Evolutionary conservation across 1,139 yeast genomes (phyloP).

Genomic region (Arxiozyma telluris): DNA sequence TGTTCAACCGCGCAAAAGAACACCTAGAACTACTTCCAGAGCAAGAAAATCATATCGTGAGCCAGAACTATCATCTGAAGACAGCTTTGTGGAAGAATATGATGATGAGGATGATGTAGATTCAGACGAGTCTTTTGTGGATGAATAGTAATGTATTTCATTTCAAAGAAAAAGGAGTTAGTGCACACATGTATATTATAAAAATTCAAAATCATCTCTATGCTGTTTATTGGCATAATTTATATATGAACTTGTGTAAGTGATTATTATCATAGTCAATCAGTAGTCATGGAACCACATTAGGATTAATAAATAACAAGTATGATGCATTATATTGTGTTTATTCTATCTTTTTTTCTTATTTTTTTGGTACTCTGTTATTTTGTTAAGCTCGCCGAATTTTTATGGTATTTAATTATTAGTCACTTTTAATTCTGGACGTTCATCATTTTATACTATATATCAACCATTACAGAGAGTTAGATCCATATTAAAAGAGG

Average conservation of each 20-base stretch:
- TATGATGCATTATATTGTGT: neutral
- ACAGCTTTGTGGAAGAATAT: slow-evolving; percentile 24
- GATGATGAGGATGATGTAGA: slow-evolving; percentile 16
- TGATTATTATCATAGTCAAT: neutral
- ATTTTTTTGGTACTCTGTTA: neutral
- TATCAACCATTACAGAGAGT: neutral
- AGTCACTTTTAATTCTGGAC: neutral
- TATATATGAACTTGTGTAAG: neutral
- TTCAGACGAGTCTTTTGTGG: slow-evolving; percentile 24
- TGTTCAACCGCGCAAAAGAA: slow-evolving; percentile 18
- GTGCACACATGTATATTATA: neutral
- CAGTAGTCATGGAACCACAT: neutral
- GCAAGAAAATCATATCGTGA: slow-evolving; percentile 19
- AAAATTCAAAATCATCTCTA: neutral
- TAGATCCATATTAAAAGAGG: no score
- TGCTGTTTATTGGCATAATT: no score
- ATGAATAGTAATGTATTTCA: slow-evolving; percentile 10
- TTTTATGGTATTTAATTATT: no score
- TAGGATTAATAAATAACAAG: neutral
- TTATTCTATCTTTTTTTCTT: no score
- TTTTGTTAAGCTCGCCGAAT: neutral
- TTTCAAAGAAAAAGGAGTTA: neutral
- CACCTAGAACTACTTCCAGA: slow-evolving; percentile 21
- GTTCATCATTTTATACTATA: no score
- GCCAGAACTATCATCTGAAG: slow-evolving; percentile 23